Conservation (phyloP, 441 rosid genomes). For the Aleurites moluccanus region DNA sequence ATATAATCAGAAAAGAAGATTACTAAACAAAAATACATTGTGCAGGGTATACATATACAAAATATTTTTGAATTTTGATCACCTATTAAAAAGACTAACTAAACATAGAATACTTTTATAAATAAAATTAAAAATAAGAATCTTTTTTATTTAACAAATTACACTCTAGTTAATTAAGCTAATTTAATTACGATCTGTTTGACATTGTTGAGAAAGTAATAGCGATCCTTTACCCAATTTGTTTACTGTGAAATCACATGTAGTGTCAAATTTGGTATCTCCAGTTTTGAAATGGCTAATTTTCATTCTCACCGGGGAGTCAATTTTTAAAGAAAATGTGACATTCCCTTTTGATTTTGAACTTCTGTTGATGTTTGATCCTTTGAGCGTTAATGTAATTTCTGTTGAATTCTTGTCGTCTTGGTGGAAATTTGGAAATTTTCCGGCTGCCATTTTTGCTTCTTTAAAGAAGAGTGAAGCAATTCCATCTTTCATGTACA, state of each 20-base stretch:
- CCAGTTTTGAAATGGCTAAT: slow-evolving; percentile 12
- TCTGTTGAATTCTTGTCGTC: not conserved
- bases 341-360: slow-evolving; percentile 2
- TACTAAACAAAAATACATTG: no score
- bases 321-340: slow-evolving; percentile 22
- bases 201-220: slow-evolving; percentile 29
- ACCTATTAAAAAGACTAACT: no score
- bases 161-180: not conserved
- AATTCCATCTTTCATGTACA: slow-evolving; percentile 23
- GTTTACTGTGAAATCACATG: slow-evolving; percentile 28
- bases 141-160: no score
- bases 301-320: slow-evolving; percentile 25
- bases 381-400: not conserved
- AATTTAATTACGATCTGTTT: slow-evolving; percentile 1
- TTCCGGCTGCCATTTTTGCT: slow-evolving; percentile 21
- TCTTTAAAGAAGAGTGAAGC: slow-evolving; percentile 19
- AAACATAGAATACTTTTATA: not conserved
- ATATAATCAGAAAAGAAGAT: no score
- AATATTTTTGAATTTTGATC: no score
- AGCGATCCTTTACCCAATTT: slow-evolving; percentile 14
- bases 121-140: not conserved
- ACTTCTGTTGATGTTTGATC: not conserved
- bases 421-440: slow-evolving; percentile 22
- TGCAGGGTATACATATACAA: no score
- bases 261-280: not conserved